Base-by-base conservation (phyloP, 306 rosid genomes). In the Acacia acuminata region DNA sequence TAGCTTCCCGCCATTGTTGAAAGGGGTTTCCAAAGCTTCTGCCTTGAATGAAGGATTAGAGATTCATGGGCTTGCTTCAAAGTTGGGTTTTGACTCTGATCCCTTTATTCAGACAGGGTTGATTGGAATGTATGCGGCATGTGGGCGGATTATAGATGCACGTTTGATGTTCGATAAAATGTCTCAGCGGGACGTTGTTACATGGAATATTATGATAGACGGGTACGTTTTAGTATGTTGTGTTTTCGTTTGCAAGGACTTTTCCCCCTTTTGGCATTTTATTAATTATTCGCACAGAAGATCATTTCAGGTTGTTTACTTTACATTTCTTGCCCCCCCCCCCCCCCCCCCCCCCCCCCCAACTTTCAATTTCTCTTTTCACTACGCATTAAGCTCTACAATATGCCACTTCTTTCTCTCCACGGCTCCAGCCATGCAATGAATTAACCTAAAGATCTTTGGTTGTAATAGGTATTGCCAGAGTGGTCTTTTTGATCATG, bases 131-230 rank as follows among this genome's bases (percentile, higher is more conserved):
- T 94, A 94, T 27, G 82, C 89, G 0, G 86, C 90, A 2, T 88
- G 94, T 75, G 91, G 90, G 61, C 87, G 84, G 79, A 88, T 94
- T 4, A 19, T 76, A 81, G 91, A 93, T 32, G 98, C 97, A 27
- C 91, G 94, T 4, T 81, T 87, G 85, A 19, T 93, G 94, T 94
- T 94, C 56, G 97, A 93, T 68, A 88, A 91, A 87, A 93, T 93
- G 98, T 84, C 94, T 83, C 84, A 83, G 0, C 86, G 89, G 69
- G 97, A 94, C 85, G 88, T 86, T 8, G 94, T 93, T 77, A 75
- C 97, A 5, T 94, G 98, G 98, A 89, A 87, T 82, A 90, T 88
- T 61, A 94, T 94, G 92, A 84, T 93, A 85, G 88, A 91, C 69
- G 98, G 97, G 92, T 94, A 89, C 74, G 87, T 12, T 30, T 25